Base-by-base conservation (phyloP, 768 basidiomycete species). In the Leucocoprinus sp. region DNA sequence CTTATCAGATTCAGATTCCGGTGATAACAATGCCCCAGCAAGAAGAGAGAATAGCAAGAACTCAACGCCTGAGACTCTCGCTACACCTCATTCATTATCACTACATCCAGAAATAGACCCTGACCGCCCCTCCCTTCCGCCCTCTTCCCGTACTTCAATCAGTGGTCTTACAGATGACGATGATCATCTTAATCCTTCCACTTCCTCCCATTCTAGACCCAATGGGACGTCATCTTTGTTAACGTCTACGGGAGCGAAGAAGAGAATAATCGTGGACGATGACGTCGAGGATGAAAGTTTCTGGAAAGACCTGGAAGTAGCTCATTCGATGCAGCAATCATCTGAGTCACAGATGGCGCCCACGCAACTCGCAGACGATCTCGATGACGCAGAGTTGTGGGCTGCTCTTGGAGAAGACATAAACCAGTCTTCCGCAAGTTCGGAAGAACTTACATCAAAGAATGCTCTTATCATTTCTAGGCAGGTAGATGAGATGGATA, bases 301-400 rank as follows among this genome's bases (percentile, higher is more conserved):
- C 68, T 88, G 89, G 80, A 75, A 78, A 50, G 67, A 80, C 28
- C 61, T 85, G 49, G 65, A 75, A 39, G 73, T 79, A 73, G 71
- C 31, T 22, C 53, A 18, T 56, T 57, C 21, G 51, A 60, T 27
- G 55, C 54, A 23, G 11, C 50, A 22, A 11, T 37, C 18, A 33
- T 41, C 14, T n/a, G 11, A 23, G 6, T 33, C 43, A 23, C 42
- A 37, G 37, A 33, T 18, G 14, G 8, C 26, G n/a, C 52, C 53
- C 4, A 53, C 57, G 21, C 48, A 48, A 22, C 50, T 57, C 14
- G 37, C 51, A 34, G 55, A 55, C 44, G 55, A 59, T 14, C 45
- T 51, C 14, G 60, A 60, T 55, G 61, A 66, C 43, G 61, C 64
- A 29, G 52, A 54, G 15, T 36, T 51, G 26, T 54, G 53, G 53